phyloP scores from a whole-genome alignment of 495 filamentous ascomycete genomes.

The Hyaloscypha hepaticicola region DNA sequence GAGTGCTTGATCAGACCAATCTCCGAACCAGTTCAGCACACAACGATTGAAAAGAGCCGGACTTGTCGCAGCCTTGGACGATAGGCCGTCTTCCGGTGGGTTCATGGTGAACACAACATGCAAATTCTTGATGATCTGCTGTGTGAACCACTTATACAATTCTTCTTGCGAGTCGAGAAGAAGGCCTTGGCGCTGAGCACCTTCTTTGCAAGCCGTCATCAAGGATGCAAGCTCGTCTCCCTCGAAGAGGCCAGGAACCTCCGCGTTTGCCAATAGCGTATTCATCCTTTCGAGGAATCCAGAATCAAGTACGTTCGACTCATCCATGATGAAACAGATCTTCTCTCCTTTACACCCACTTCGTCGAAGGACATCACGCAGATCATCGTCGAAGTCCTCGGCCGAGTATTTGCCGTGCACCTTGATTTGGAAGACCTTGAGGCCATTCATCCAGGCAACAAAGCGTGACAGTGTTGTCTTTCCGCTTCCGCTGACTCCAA shows the following conservation, averaged over 20 bases:
- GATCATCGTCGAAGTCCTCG: constrained; percentile 97
- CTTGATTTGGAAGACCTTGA: constrained; percentile 99
- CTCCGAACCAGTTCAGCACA: constrained; percentile 98
- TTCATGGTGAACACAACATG: constrained; percentile 99
- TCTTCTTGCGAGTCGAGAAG: constrained; percentile 97
- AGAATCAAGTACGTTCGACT: constrained; percentile 96
- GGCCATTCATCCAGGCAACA: constrained; percentile 99
- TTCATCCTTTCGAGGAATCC: constrained; percentile 99
- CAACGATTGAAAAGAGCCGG: constrained; percentile 98
- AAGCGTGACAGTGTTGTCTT: constrained; percentile 98
- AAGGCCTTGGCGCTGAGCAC: constrained; percentile 91
- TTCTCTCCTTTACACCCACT: constrained; percentile 98
- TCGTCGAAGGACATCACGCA: constrained; percentile 87
- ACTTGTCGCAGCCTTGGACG: constrained; percentile 94
- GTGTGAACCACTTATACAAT: constrained; percentile 99
- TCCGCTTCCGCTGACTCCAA: constrained; percentile 95
- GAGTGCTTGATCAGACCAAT: constrained; percentile 98
- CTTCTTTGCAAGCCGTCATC: constrained; percentile 98
- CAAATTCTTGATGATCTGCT: constrained; percentile 97
- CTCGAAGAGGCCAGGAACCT: constrained; percentile 97
- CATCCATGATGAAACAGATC: constrained; percentile 99
- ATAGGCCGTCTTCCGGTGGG: constrained; percentile 92
- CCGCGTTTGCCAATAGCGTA: constrained; percentile 93
- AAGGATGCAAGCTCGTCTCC: constrained; percentile 93
- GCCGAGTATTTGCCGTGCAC: constrained; percentile 98